Base-by-base conservation (phyloP, 129 eudicot species). In the Smallanthus sonchifolius region DNA sequence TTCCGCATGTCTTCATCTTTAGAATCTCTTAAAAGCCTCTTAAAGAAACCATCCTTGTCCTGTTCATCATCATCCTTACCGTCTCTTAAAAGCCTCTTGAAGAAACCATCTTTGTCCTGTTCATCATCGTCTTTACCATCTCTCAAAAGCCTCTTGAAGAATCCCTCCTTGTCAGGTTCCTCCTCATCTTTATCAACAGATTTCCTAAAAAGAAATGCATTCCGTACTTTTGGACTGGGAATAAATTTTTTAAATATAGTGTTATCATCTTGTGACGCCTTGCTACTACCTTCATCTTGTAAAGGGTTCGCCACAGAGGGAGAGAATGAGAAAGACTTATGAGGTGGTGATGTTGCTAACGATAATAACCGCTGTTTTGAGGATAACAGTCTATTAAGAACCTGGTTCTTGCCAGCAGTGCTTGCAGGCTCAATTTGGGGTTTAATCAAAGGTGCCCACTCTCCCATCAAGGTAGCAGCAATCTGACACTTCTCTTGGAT, bases 401-500 rank as follows among this genome's bases (percentile, higher is more conserved):
- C 86, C 78, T 75, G 96, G 72, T 88, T 94, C 84, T 94, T 94
- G 10, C 97, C 90, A 51, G 73, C 47, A 4, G 84, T 87, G 64
- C 74, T 85, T 1, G 81, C 56, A 15, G 83, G 65, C 70, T 79
- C 96, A 80, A 24, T 80, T 62, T 68, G 92, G 4, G 91, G 93
- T 70, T 82, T 80, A 75, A 91, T 84, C 79, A 94, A 79, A 56
- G 96, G 91, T 0, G 96, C 80, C 99, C 99, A 94, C 75, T 94
- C 97, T 17, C 99, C 99, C 96, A 87, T 90, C 67, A 94, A 77
- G 24, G 99, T 94, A 2, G 97, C 97, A 0, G 97, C 99, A 78
- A 88, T 81, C 86, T 94, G 99, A 81, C 99, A 94, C 83, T 91
- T 94, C 77, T 94, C 99, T 82, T 94, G 99, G 43, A 94, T 91